Percentiles rank a stretch among this genome's conserved stretches.
Conservation (phyloP, 768 basidiomycete genomes). For the Tubosaeta brunneosetosa region DNA sequence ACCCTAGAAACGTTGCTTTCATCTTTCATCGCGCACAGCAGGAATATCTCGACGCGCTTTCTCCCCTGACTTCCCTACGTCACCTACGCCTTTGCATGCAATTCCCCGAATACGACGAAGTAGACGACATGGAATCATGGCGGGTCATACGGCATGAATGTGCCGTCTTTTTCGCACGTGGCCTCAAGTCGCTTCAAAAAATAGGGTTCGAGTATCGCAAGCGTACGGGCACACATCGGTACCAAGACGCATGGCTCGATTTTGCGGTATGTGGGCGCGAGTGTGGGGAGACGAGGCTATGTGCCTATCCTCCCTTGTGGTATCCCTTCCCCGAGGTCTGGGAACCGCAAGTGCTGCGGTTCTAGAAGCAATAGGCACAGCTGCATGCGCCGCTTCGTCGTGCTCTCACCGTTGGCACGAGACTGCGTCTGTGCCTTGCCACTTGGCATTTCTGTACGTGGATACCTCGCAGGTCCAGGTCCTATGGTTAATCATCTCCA, state of each 20-base stretch:
- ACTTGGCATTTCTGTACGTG: slow-evolving; percentile 3
- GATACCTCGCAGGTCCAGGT: slow-evolving; percentile 17
- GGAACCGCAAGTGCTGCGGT: slow-evolving; percentile 22
- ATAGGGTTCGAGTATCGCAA: slow-evolving; percentile 36
- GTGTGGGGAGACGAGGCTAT: slow-evolving; percentile 19
- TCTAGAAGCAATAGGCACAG: slow-evolving; percentile 10
- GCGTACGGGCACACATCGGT: slow-evolving; percentile 33
- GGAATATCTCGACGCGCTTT: slow-evolving; percentile 33
- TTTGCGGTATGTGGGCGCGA: slow-evolving; percentile 23
- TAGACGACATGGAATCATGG: slow-evolving; percentile 32
- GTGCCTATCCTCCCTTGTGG: slow-evolving; percentile 26
- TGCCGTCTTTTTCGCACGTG: slow-evolving; percentile 27
- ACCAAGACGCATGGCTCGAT: slow-evolving; percentile 35
- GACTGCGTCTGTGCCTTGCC: neutral
- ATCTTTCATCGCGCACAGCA: slow-evolving; percentile 27
- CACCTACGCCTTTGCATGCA: slow-evolving; percentile 34
- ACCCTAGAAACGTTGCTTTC: slow-evolving; percentile 28
- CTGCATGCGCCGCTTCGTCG: neutral
- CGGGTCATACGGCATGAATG: slow-evolving; percentile 25
- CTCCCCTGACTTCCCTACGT: slow-evolving; percentile 24
- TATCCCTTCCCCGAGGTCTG: slow-evolving; percentile 35
- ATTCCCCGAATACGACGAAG: slow-evolving; percentile 33
- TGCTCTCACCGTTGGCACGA: neutral
- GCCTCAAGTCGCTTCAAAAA: slow-evolving; percentile 29
- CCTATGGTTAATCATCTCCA: slow-evolving; percentile 12